Percentiles rank a stretch among this genome's conserved stretches.
Conservation (phyloP, 345 rosid genomes). For the Populus deltoides region DNA sequence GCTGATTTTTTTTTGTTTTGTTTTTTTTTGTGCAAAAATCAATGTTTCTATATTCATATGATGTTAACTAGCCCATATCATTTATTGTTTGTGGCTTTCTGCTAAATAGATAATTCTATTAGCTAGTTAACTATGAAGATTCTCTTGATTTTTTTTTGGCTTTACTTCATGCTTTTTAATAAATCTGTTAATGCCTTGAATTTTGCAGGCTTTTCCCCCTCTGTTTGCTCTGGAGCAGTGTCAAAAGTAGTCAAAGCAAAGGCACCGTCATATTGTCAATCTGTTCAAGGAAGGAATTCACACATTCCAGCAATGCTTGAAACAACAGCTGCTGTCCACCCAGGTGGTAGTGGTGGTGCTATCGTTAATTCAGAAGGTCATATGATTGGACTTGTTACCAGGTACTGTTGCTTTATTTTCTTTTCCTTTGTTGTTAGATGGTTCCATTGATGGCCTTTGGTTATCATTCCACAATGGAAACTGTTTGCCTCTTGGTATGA, state of each 20-base stretch:
- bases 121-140: not conserved
- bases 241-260: constrained; percentile 72
- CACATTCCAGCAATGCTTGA: constrained; percentile 83
- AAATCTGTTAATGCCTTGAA: constrained; percentile 6
- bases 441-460: not conserved
- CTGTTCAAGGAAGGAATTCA: constrained; percentile 26
- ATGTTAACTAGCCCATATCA: not conserved
- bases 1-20: not conserved
- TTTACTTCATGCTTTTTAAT: not conserved
- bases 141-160: constrained; percentile 1
- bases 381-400: constrained; percentile 91
- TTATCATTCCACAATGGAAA: not conserved
- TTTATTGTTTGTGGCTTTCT: not conserved
- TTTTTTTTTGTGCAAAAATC: not conserved
- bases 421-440: not conserved
- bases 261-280: constrained; percentile 29
- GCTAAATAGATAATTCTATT: not conserved
- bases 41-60: not conserved
- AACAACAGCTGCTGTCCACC: constrained; percentile 94
- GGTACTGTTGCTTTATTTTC: constrained; percentile 35
- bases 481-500: not conserved
- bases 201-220: constrained; percentile 63
- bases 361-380: constrained; percentile 68
- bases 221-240: constrained; percentile 78
- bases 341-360: constrained; percentile 96